Conservation (phyloP, 1,139 yeast genomes). For the Yamadazyma sp. region DNA sequence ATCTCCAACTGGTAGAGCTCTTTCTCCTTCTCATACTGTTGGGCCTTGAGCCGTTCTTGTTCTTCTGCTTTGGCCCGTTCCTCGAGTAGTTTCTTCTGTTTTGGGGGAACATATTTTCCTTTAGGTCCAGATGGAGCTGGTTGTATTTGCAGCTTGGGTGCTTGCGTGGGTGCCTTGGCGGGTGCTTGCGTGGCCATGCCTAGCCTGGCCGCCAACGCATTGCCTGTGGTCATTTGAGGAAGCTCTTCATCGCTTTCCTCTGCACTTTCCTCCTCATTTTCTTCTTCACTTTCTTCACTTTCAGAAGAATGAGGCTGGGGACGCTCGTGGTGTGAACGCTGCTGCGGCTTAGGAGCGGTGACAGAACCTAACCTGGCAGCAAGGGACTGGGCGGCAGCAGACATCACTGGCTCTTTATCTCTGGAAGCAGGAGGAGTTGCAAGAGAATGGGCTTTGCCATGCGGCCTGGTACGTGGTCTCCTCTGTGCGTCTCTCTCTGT, state of each 20-base stretch:
- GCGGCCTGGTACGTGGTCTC: no score
- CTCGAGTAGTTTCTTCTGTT: constrained; percentile 9
- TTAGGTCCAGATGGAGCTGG: neutral
- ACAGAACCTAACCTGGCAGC: constrained; percentile 26
- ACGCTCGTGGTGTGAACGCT: no score
- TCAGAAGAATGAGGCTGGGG: neutral
- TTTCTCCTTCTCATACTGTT: constrained; percentile 13
- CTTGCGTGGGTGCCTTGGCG: constrained; percentile 1
- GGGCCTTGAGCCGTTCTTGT: constrained; percentile 9
- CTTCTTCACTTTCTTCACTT: neutral
- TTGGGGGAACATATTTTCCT: constrained; percentile 10
- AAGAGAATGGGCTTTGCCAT: no score
- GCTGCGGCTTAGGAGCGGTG: no score
- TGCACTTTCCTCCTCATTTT: neutral
- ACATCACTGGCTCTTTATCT: constrained; percentile 13
- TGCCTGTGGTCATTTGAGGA: constrained; percentile 6
- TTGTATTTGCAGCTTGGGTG: neutral
- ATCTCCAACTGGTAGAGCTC: constrained; percentile 22
- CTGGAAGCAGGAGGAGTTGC: constrained; percentile 14
- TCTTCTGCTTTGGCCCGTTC: constrained; percentile 7
- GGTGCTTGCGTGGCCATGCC: constrained; percentile 1
- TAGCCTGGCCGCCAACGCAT: constrained; percentile 6
- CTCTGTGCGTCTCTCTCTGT: constrained; percentile 2
- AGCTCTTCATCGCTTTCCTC: constrained; percentile 2
- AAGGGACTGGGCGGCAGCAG: constrained; percentile 27